Evolutionary conservation across 106 monocot genomes (phyloP).

Genomic region (Agapanthus africanus): DNA sequence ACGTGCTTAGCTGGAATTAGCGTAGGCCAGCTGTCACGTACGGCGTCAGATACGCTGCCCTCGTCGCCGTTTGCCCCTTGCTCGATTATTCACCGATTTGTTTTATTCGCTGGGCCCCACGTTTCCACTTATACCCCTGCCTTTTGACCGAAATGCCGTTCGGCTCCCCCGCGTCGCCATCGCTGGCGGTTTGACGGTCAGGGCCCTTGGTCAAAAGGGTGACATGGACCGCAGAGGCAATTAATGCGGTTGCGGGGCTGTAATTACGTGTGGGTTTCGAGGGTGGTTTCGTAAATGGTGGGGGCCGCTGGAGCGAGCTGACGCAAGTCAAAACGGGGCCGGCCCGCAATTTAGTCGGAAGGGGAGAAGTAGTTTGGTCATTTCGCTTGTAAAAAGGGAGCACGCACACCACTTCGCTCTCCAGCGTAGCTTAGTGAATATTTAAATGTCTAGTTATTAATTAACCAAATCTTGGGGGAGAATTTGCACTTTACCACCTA

Average conservation of each 20-base stretch:
- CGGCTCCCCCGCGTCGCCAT: background rate
- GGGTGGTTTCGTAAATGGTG: background rate
- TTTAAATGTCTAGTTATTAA: background rate
- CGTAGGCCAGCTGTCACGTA: constrained; percentile 28
- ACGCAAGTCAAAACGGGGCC: constrained; percentile 6
- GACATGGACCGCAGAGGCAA: background rate
- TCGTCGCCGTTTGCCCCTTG: constrained; percentile 15
- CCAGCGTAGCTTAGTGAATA: background rate
- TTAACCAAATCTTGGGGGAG: background rate
- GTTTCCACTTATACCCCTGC: background rate
- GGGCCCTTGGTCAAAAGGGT: constrained; percentile 1
- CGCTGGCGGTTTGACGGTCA: background rate
- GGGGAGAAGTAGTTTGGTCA: background rate
- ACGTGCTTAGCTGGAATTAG: constrained; percentile 25
- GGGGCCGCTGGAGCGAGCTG: background rate
- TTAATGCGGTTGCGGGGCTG: background rate
- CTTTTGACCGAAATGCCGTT: background rate
- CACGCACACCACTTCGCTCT: constrained; percentile 5
- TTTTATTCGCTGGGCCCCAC: constrained; percentile 2
- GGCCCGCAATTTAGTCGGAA: background rate
- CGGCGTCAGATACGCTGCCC: constrained; percentile 25
- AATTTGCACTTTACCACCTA: background rate
- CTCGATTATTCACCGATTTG: constrained; percentile 1
- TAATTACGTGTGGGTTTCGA: background rate
- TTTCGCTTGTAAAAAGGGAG: no score